A percentile compares a stretch with the other conserved stretches of the same genome.
Evolutionary conservation across 1,139 yeast species (phyloP).

Genomic region (Nakaseomyces kungkrabaensis): DNA sequence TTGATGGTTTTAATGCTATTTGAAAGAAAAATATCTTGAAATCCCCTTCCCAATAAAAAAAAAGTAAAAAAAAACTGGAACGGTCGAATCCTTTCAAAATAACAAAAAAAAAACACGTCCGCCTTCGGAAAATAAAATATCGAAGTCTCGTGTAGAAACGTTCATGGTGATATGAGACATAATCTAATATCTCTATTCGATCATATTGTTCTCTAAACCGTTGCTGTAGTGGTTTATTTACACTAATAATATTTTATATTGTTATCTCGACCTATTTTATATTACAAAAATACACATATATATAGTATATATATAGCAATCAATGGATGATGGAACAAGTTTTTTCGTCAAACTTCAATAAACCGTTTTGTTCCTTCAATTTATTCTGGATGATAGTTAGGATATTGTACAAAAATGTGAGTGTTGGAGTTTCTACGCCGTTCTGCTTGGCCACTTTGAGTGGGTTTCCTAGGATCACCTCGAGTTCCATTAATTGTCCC

Average conservation of each 20-base stretch:
- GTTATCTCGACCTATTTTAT: too few relatives aligned
- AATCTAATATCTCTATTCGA: too few relatives aligned
- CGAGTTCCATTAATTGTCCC: slow-evolving; percentile 46
- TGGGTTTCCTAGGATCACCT: slow-evolving; percentile 50
- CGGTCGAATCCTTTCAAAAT: too few relatives aligned
- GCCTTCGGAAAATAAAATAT: neutral
- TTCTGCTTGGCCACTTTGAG: slow-evolving; percentile 37
- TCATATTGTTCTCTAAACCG: too few relatives aligned
- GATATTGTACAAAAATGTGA: slow-evolving; percentile 30
- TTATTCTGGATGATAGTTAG: slow-evolving; percentile 31
- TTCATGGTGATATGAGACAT: too few relatives aligned
- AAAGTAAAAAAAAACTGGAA: neutral
- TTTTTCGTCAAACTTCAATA: slow-evolving; percentile 22
- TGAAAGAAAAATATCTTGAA: too few relatives aligned
- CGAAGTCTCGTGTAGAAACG: neutral
- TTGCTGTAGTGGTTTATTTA: too few relatives aligned
- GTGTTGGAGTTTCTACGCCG: slow-evolving; percentile 30
- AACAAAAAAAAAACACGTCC: neutral
- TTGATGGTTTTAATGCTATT: too few relatives aligned
- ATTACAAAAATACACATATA: too few relatives aligned
- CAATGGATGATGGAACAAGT: slow-evolving; percentile 2
- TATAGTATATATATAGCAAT: neutral
- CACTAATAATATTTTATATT: too few relatives aligned
- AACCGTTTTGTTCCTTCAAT: slow-evolving; percentile 27
- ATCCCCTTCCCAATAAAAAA: neutral